Base-by-base conservation (phyloP, 257 asterid genomes). In the Rubia yunnanensis region DNA sequence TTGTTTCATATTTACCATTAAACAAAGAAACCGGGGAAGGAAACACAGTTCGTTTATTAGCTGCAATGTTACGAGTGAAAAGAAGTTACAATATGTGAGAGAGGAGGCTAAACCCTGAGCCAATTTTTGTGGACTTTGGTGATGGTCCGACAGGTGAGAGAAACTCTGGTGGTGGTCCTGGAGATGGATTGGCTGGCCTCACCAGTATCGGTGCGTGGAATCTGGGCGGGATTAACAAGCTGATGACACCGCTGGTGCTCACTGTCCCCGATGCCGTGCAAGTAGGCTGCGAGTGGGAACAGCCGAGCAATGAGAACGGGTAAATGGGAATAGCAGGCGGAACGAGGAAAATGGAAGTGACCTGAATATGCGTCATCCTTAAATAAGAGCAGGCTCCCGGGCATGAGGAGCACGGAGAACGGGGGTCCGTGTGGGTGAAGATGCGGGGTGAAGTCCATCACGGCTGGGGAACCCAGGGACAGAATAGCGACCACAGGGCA, bases 401-500 rank as follows among this genome's bases (percentile, higher is more conserved):
- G 95, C 94, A 84, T 83, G 80, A 94, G 72, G 52, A 74, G 65
- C 54, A 90, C 72, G 63, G 97, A 86, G 76, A 89, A 89, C n/a
- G n/a, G n/a, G 0, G 97, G 87, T 64, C 35, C 68, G 69, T 76
- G 73, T 75, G 31, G 63, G 41, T 54, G 50, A 17, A 49, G 66
- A 78, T 89, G 99, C 39, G 94, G 94, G 63, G 72, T 73, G 78
- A 92, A 92, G 79, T 92, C 88, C 96, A 92, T 84, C 65, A 89
- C 88, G 65, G 81, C 88, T 54, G 97, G 84, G 24, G 96, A 83
- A 70, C 96, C 95, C 48, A 92, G 92, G 63, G 99, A 92, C 41
- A 92, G 78, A 74, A 92, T 89, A 64, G 99, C 96, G 74, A 92
- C 99, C 38, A 89, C 92, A 3, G 99, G 97, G 65, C 61, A 76